phyloP scores from a whole-genome alignment of 2,329 filamentous ascomycete genomes.

The Fusarium dlaminii region DNA sequence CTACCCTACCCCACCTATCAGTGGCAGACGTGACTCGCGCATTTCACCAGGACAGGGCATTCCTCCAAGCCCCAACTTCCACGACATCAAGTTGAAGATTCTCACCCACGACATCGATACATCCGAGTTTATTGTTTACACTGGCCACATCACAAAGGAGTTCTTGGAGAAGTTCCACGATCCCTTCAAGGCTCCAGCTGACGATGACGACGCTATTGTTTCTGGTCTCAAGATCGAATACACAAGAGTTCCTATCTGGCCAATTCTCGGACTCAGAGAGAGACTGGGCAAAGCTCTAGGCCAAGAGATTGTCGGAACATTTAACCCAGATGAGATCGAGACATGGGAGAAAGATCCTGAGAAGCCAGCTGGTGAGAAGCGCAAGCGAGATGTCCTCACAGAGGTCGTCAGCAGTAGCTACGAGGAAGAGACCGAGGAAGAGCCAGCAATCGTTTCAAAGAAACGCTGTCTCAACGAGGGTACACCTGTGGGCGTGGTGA shows the following conservation, averaged over 20 bases:
- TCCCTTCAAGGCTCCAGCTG: slow-evolving; percentile 52
- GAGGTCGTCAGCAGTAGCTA: slow-evolving; percentile 55
- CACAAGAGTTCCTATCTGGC: slow-evolving; percentile 62
- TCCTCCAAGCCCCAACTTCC: slow-evolving; percentile 49
- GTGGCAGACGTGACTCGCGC: slow-evolving; percentile 40
- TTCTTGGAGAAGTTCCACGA: slow-evolving; percentile 62
- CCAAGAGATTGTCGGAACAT: slow-evolving; percentile 57
- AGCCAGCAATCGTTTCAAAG: slow-evolving; percentile 46
- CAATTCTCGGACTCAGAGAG: slow-evolving; percentile 64
- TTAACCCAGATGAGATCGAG: slow-evolving; percentile 54
- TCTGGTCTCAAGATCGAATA: slow-evolving; percentile 58
- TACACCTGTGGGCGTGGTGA: slow-evolving; percentile 45
- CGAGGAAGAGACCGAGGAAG: slow-evolving; percentile 50
- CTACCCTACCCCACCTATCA: slow-evolving; percentile 48
- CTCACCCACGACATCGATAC: slow-evolving; percentile 61
- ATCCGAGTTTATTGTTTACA: slow-evolving; percentile 64
- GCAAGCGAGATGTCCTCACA: slow-evolving; percentile 49
- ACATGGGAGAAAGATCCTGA: slow-evolving; percentile 56
- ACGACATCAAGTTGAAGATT: slow-evolving; percentile 60
- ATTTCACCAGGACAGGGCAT: slow-evolving; percentile 35
- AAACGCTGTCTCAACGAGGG: slow-evolving; percentile 47
- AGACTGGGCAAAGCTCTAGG: slow-evolving; percentile 64
- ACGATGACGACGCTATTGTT: slow-evolving; percentile 38
- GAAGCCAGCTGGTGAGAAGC: slow-evolving; percentile 44
- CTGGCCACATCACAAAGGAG: slow-evolving; percentile 56